Base-by-base conservation (phyloP, 257 asterid genomes). In the Lantana camara region DNA sequence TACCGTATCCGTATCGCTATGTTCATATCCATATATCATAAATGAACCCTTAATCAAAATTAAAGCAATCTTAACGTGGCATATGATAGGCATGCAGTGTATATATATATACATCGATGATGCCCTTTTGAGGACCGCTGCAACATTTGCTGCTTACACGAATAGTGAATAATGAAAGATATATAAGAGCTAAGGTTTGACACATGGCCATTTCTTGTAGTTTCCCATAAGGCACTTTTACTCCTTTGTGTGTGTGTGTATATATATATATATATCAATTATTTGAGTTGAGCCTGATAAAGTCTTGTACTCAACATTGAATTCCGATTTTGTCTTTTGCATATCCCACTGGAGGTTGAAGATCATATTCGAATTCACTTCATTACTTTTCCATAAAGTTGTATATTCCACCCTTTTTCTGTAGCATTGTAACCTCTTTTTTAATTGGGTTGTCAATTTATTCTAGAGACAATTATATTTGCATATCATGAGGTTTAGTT, bases 371-470 rank as follows among this genome's bases (percentile, higher is more conserved):
- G 9, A 35, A 66, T 77, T 66, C 74, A 34, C 37, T 17, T 66
- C 52, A 4, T 60, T 19, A 17, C 72, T 78, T 67, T 67, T 53
- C 21, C 20, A 70, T 66, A 73, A 78, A 78, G 83, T 56, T 52
- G 73, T 9, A 78, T 78, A 78, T 73, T 66, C 82, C 66, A 24
- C 13, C 1, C 62, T 63, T 56, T 67, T 72, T n/a, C n/a, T n/a
- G n/a, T n/a, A n/a, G n/a, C n/a, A n/a, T n/a, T n/a, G n/a, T n/a
- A n/a, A n/a, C n/a, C n/a, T n/a, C n/a, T n/a, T n/a, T n/a, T n/a
- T n/a, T n/a, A n/a, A n/a, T n/a, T n/a, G n/a, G n/a, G n/a, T n/a
- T n/a, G n/a, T n/a, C n/a, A n/a, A n/a, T n/a, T n/a, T n/a, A n/a
- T n/a, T n/a, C n/a, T n/a, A n/a, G n/a, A n/a, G n/a, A n/a, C n/a